phyloP scores from a whole-genome alignment of 2,329 filamentous ascomycete species.

The Cladosporium sp. region DNA sequence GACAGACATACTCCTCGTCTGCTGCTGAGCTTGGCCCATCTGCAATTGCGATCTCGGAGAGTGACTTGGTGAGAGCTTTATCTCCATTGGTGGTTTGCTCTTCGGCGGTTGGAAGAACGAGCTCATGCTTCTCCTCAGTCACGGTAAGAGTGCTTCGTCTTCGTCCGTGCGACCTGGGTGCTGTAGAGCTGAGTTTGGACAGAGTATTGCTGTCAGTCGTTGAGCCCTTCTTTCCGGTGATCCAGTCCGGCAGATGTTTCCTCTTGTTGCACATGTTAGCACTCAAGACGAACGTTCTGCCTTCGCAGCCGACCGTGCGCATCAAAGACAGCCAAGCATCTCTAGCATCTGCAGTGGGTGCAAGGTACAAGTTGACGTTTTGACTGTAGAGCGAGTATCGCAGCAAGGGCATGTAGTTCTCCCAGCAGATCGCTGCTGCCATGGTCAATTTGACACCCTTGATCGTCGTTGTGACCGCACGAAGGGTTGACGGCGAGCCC shows the following conservation, averaged over 20 bases:
- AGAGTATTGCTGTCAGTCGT: not conserved
- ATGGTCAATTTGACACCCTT: slow-evolving; percentile 75
- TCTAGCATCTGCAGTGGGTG: slow-evolving; percentile 80
- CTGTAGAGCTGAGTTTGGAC: not conserved
- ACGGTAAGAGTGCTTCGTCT: slow-evolving; percentile 39
- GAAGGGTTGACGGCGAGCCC: slow-evolving; percentile 72
- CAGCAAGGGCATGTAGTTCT: slow-evolving; percentile 91
- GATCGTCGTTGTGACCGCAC: slow-evolving; percentile 74
- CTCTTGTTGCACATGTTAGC: slow-evolving; percentile 75
- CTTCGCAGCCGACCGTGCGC: slow-evolving; percentile 75
- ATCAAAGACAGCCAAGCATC: slow-evolving; percentile 81
- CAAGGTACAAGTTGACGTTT: slow-evolving; percentile 87
- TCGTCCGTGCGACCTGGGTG: slow-evolving; percentile 20
- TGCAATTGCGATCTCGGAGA: slow-evolving; percentile 8
- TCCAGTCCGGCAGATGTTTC: slow-evolving; percentile 56
- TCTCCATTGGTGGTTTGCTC: slow-evolving; percentile 10
- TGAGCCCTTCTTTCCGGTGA: slow-evolving; percentile 33
- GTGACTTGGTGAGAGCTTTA: slow-evolving; percentile 4
- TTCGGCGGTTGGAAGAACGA: slow-evolving; percentile 38
- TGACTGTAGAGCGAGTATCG: slow-evolving; percentile 80
- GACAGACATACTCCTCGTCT: slow-evolving; percentile 55
- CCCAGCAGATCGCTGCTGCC: slow-evolving; percentile 90
- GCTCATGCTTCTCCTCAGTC: slow-evolving; percentile 52
- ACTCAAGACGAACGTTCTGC: slow-evolving; percentile 78
- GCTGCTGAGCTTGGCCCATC: slow-evolving; percentile 12